phyloP scores from a whole-genome alignment of 495 filamentous ascomycete species.

The Talaromyces proteolyticus region DNA sequence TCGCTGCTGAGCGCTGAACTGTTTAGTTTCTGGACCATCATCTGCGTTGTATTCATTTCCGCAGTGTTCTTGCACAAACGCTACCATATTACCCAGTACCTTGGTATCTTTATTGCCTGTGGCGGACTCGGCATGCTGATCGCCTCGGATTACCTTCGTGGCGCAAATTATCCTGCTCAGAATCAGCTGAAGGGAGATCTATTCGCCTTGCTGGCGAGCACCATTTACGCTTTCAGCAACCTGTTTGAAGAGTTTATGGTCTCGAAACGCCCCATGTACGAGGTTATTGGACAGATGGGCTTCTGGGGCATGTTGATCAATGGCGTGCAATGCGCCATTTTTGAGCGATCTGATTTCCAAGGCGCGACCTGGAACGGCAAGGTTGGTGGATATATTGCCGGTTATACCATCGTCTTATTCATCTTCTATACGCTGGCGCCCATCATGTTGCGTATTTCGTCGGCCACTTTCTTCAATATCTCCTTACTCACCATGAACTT shows the following conservation, averaged over 20 bases:
- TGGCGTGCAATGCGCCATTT: constrained; percentile 84
- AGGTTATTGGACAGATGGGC: constrained; percentile 86
- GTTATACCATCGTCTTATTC: constrained; percentile 76
- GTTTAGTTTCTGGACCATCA: constrained; percentile 98
- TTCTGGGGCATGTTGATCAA: constrained; percentile 90
- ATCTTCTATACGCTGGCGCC: constrained; percentile 88
- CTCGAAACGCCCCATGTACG: constrained; percentile 78
- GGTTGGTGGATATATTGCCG: constrained; percentile 75
- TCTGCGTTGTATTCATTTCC: constrained; percentile 83
- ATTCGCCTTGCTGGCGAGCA: constrained; percentile 82
- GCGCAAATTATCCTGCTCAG: constrained; percentile 45
- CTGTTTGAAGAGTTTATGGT: constrained; percentile 94
- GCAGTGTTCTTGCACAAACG: constrained; percentile 77
- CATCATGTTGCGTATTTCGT: constrained; percentile 78
- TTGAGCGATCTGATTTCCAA: constrained; percentile 70
- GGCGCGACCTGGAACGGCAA: constrained; percentile 54
- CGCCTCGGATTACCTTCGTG: constrained; percentile 80
- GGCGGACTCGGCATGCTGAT: constrained; percentile 89
- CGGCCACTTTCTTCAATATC: constrained; percentile 95
- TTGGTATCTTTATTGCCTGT: constrained; percentile 84
- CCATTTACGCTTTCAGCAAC: constrained; percentile 88
- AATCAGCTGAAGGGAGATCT: constrained; percentile 88
- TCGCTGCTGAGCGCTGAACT: constrained; percentile 87
- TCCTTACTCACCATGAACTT: constrained; percentile 94
- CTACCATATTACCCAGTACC: constrained; percentile 78